phyloP scores from a whole-genome alignment of 73 alveolate species.

The Blepharisma japonicum region DNA sequence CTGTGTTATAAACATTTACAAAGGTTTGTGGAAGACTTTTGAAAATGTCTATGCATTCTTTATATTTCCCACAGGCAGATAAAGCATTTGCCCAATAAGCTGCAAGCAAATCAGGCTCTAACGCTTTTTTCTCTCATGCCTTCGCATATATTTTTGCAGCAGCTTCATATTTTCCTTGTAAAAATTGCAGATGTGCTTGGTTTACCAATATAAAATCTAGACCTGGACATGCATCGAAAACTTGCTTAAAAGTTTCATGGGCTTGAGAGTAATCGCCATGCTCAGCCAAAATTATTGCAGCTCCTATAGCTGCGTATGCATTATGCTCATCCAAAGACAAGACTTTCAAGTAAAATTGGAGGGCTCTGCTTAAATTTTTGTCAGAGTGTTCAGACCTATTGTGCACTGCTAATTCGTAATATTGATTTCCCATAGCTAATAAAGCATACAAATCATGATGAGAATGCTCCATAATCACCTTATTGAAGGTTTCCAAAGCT shows the following conservation, averaged over 20 bases:
- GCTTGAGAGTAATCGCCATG: slow-evolving; percentile 48
- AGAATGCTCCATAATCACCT: slow-evolving; percentile 30
- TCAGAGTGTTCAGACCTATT: slow-evolving; percentile 27
- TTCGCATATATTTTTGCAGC: slow-evolving; percentile 51
- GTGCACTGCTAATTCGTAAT: slow-evolving; percentile 39
- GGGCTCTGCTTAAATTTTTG: slow-evolving; percentile 38
- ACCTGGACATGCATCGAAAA: slow-evolving; percentile 36
- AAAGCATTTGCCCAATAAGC: slow-evolving; percentile 9
- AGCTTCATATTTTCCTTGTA: slow-evolving; percentile 33
- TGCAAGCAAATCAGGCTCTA: not conserved
- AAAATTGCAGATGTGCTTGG: slow-evolving; percentile 38
- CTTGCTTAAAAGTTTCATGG: slow-evolving; percentile 44
- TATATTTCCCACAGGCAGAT: not conserved
- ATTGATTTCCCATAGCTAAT: slow-evolving; percentile 46
- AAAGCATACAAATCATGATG: slow-evolving; percentile 39
- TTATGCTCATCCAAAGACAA: slow-evolving; percentile 53
- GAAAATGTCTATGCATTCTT: slow-evolving; percentile 7
- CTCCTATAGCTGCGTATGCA: slow-evolving; percentile 58
- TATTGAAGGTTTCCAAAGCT: slow-evolving; percentile 36
- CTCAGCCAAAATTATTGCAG: slow-evolving; percentile 55
- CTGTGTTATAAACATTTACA: not conserved
- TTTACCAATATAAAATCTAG: slow-evolving; percentile 42
- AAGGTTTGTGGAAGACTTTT: not conserved
- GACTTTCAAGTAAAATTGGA: slow-evolving; percentile 46
- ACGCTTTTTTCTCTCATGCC: slow-evolving; percentile 38